phyloP scores from a whole-genome alignment of 768 basidiomycete genomes.

The Lactarius indigo region DNA sequence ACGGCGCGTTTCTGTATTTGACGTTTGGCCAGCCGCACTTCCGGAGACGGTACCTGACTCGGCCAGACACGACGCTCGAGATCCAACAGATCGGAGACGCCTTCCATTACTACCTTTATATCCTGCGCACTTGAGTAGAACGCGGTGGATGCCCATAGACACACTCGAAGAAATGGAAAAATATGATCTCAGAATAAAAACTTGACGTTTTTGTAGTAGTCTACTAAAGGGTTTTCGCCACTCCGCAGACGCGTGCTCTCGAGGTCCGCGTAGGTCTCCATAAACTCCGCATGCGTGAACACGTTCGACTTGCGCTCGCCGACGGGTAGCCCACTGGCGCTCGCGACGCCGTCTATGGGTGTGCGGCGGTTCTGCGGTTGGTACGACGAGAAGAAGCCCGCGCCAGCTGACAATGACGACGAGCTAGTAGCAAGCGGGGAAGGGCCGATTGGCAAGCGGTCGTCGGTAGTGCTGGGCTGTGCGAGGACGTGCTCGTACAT shows the following conservation, averaged over 20 bases:
- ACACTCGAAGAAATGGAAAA: not conserved
- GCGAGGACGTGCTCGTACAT: slow-evolving; percentile 86
- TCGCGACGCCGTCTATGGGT: slow-evolving; percentile 67
- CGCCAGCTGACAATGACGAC: slow-evolving; percentile 50
- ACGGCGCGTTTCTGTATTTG: slow-evolving; percentile 68
- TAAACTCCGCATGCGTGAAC: slow-evolving; percentile 84
- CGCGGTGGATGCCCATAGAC: no score
- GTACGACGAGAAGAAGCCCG: slow-evolving; percentile 71
- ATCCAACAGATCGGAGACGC: slow-evolving; percentile 70
- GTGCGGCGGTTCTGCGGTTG: slow-evolving; percentile 52
- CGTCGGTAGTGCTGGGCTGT: slow-evolving; percentile 40
- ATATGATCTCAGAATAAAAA: slow-evolving; percentile 64
- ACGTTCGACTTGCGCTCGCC: slow-evolving; percentile 81
- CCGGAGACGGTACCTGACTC: slow-evolving; percentile 61
- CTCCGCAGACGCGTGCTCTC: slow-evolving; percentile 64
- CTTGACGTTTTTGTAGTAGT: slow-evolving; percentile 92
- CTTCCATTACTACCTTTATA: slow-evolving; percentile 83
- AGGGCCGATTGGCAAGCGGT: slow-evolving; percentile 30
- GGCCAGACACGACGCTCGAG: slow-evolving; percentile 56
- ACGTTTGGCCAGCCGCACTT: slow-evolving; percentile 93
- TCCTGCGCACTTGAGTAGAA: slow-evolving; percentile 42
- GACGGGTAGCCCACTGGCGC: slow-evolving; percentile 72
- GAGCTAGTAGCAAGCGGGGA: slow-evolving; percentile 52
- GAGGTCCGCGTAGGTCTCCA: slow-evolving; percentile 80
- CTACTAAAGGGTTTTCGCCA: slow-evolving; percentile 86